These are phyloP conservation scores for Phaeosphaeriaceae sp. DNA, from an alignment of 2,329 filamentous ascomycete genomes.

Conservation along the genomic window DNA sequence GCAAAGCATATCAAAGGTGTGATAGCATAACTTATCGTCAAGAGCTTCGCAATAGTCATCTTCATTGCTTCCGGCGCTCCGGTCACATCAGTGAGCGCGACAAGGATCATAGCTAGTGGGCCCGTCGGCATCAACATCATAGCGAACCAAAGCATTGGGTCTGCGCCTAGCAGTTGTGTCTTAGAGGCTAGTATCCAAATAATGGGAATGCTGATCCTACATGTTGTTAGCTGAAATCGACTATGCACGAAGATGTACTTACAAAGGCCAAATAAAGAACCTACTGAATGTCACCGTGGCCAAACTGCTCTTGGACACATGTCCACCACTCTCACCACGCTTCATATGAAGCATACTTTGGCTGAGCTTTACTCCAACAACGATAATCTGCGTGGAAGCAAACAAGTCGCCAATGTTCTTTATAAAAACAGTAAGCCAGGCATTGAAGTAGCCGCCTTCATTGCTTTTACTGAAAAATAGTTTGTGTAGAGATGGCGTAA, in stretches of 20 bases:
- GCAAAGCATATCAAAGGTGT: conserved; percentile 53
- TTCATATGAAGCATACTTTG: conserved; percentile 58
- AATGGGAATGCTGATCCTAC: conserved; percentile 57
- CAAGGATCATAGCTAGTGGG: conserved; percentile 61
- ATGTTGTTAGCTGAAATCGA: conserved; percentile 6
- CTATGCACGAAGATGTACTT: background rate
- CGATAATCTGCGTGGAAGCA: conserved; percentile 68
- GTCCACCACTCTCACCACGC: conserved; percentile 49
- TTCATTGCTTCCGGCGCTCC: conserved; percentile 54
- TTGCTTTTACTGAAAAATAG: conserved; percentile 66
- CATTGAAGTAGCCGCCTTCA: conserved; percentile 68
- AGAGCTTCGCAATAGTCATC: conserved; percentile 60
- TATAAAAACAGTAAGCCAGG: conserved; percentile 68
- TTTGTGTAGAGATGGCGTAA: conserved; percentile 64
- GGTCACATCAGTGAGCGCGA: conserved; percentile 59
- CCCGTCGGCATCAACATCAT: conserved; percentile 67
- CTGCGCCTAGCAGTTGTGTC: conserved; percentile 59
- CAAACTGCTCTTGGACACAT: conserved; percentile 58
- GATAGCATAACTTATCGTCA: conserved; percentile 54
- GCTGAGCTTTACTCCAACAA: conserved; percentile 70
- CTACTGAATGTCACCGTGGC: conserved; percentile 61
- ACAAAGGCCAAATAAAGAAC: conserved; percentile 66
- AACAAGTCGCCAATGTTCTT: conserved; percentile 69
- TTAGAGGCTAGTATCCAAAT: conserved; percentile 63
- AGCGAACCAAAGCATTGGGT: conserved; percentile 71